phyloP scores from a whole-genome alignment of 2,329 filamentous ascomycete species.

The Onygenales sp. region DNA sequence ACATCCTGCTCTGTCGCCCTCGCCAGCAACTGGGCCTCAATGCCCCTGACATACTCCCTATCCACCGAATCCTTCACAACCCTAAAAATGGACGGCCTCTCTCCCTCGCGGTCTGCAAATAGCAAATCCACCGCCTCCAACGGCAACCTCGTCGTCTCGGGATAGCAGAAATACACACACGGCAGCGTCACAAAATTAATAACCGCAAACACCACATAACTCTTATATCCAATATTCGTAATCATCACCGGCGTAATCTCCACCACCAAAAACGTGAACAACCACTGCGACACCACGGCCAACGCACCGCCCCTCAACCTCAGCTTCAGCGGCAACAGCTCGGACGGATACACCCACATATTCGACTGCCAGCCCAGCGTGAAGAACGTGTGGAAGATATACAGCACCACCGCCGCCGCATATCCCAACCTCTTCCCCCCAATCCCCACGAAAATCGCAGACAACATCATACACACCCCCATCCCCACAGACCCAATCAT shows the following conservation, averaged over 20 bases:
- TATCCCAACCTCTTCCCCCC: conserved; percentile 12
- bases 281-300: conserved; percentile 16
- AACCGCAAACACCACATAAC: conserved; percentile 16
- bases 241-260: conserved; percentile 15
- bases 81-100: conserved; percentile 6
- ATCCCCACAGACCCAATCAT: conserved; percentile 14
- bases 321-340: conserved; percentile 15
- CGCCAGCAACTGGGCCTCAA: conserved; percentile 28
- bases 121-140: conserved; percentile 34
- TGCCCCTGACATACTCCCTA: conserved; percentile 5
- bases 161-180: conserved; percentile 16
- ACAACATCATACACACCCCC: conserved; percentile 26
- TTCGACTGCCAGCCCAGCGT: conserved; percentile 15
- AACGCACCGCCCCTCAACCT: conserved; percentile 14
- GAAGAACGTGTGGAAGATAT: conserved; percentile 10
- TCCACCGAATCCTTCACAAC: conserved; percentile 9
- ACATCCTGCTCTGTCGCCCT: conserved; percentile 2
- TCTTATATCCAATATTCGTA: conserved; percentile 15
- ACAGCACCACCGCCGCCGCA: conserved; percentile 12
- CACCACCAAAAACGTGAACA: conserved; percentile 14
- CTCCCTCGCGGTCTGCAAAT: conserved; percentile 15
- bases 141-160: conserved; percentile 21
- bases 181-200: conserved; percentile 15
- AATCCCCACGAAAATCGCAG: conserved; percentile 18
- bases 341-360: conserved; percentile 15